Evolutionary conservation across 352 stramenopile genomes (phyloP), one percentile per base, ranked within the genome.

Genomic region (Phytopythium helicoides): DNA sequence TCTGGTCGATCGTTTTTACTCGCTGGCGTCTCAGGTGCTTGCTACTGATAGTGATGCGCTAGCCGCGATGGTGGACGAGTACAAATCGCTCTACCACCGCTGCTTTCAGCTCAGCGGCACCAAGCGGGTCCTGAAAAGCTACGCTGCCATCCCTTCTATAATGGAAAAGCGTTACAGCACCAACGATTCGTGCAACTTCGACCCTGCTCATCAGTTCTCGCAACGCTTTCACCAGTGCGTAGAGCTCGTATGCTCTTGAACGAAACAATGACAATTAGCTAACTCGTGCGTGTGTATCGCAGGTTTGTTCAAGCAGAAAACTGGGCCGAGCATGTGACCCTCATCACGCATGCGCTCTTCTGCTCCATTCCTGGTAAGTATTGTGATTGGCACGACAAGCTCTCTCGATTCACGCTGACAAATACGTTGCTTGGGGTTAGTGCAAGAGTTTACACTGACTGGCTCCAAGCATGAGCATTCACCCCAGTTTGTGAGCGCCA

Each of bases 301-400:
- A 91, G 80, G 1, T 72, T 77, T 50, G 62, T 85, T 9, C 68
- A 87, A 26, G 62, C 86, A 38, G 68, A 74, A 10, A 65, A 76
- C 18, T 95, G 76, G 72, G 78, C 80, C 0, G 59, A 84, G 44
- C 82, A 94, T 12, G 92, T 81, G 58, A 95, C 86, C 4, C 56
- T 95, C 16, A 41, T 94, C 22, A 88, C 81, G 1, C 86, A 95
- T 58, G 76, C 81, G 7, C 50, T 95, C 1, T 95, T 95, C 54
- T 81, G 72, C 47, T 79, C 65, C 35, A 93, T 95, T 47, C 81
- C 86, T 64, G 70, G 84, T 89, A 65, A 23, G 53, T 19, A n/a
- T 4, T 47, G 23, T 16, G 34, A 19, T 39, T 33, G 25, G 21
- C 40, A 11, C 19, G 38, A 26, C 4, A 14, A 37, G 15, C 3